Evolutionary conservation across 352 stramenopile genomes (phyloP).

Genomic region (Globisporangium solare): DNA sequence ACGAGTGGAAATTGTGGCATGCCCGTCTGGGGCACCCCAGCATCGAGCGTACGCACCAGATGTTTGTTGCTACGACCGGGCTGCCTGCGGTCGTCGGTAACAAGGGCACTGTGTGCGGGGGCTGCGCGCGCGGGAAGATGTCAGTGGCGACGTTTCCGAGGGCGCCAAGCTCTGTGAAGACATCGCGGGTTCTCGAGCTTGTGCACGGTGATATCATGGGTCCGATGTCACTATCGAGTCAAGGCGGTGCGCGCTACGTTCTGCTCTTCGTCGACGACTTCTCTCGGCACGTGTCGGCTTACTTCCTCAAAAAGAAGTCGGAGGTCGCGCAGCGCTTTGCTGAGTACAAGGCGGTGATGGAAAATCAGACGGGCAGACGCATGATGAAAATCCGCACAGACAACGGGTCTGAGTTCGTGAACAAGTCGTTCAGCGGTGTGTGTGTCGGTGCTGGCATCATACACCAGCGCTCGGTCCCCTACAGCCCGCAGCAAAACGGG

Average conservation of each 20-base stretch:
- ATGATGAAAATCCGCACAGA: constrained; percentile 25
- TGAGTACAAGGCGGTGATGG: constrained; percentile 15
- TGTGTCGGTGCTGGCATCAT: constrained; percentile 17
- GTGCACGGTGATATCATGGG: constrained; percentile 17
- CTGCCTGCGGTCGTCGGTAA: no score
- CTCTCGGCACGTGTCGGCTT: constrained; percentile 14
- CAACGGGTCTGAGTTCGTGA: constrained; percentile 25
- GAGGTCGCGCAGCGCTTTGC: constrained; percentile 17
- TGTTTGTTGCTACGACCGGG: background rate
- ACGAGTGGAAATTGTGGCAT: constrained; percentile 20
- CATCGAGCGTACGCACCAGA: background rate
- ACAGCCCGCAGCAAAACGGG: constrained; percentile 30
- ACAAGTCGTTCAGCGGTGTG: constrained; percentile 13
- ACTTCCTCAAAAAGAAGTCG: constrained; percentile 21
- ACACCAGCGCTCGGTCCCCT: constrained; percentile 19
- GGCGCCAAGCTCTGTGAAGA: constrained; percentile 9
- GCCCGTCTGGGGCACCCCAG: constrained; percentile 15
- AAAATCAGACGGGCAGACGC: constrained; percentile 14
- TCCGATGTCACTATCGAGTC: constrained; percentile 15
- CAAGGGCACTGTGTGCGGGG: background rate
- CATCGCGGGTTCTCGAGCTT: constrained; percentile 9
- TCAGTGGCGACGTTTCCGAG: background rate
- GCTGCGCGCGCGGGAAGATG: background rate
- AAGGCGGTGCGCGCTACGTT: constrained; percentile 11
- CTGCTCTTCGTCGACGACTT: constrained; percentile 23